Evolutionary conservation across 148 eudicot genomes (phyloP), one percentile per base, ranked within the genome.

Genomic region (Simmondsia chinensis): DNA sequence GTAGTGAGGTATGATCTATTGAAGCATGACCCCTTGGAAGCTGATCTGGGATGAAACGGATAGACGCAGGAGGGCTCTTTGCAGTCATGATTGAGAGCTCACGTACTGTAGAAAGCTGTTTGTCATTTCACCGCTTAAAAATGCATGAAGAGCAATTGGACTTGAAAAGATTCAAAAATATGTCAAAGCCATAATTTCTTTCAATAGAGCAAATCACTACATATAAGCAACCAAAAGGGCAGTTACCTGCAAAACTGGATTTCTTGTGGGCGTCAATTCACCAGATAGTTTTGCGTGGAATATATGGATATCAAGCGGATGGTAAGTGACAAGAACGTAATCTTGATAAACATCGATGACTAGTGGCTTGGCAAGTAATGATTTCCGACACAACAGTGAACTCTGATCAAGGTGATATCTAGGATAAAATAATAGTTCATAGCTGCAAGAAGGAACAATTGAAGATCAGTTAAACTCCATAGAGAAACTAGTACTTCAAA

Each of bases 31-130:
- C 83, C 50, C 68, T 65, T 28, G 62, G 55, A 66, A 60, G 74
- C 66, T 82, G 99, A 70, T 82, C 89, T 34, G 99, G 99, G 57
- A 91, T 85, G 46, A 91, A 86, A 28, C 78, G 86, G 87, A 91
- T 91, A 41, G 86, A 77, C 56, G 79, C 80, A 46, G 99, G 99
- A 60, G 88, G 86, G 74, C 86, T 79, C 76, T 91, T 91, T 19
- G 99, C 99, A 50, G 88, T 82, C 95, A 91, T 82, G 65, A 91
- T 91, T 35, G 99, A 91, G 56, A 91, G 95, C 66, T 91, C 95
- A 61, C 99, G 88, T 91, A 91, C 99, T 85, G 99, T 86, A 86
- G 99, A 85, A 85, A 91, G 95, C 99, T 91, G 99, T 91, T 91
- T 82, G 99, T 85, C 95, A 91, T 85, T 74, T 82, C 75, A 91